Base-by-base conservation (phyloP, 1,139 yeast genomes). In the Candida freyschussii region DNA sequence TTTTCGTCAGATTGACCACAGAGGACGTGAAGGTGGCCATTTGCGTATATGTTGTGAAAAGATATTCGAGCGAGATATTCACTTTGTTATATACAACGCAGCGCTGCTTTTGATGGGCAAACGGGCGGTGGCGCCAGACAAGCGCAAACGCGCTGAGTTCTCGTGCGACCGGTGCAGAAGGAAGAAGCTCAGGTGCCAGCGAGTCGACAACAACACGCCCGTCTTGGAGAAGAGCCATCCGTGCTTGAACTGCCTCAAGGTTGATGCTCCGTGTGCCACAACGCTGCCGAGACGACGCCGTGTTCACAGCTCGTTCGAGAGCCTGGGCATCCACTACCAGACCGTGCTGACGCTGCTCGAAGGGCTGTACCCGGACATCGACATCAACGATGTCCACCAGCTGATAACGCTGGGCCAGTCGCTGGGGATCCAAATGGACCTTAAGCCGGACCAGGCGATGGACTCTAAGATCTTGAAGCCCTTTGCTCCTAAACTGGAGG, bases 1-100 rank as follows among this genome's bases (percentile, higher is more conserved):
- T 82, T 55, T 82, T 82, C 36, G 77, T 65, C 35, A 83, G 62
- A 47, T 78, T 78, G 26, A 80, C 59, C 17, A 69, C 56, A 1
- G 83, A 75, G 3, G 82, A 76, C 4, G 41, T 33, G 13, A 43
- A 34, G 5, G 50, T 29, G 10, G 53, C 52, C 50, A 47, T 47
- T 24, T 11, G 6, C n/a, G n/a, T n/a, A n/a, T n/a, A n/a, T n/a
- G n/a, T n/a, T n/a, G n/a, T n/a, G n/a, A n/a, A n/a, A n/a, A n/a
- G n/a, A n/a, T n/a, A n/a, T n/a, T n/a, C n/a, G n/a, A n/a, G n/a
- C n/a, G n/a, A n/a, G n/a, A n/a, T n/a, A n/a, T n/a, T n/a, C n/a
- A n/a, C n/a, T n/a, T n/a, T n/a, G n/a, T n/a, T n/a, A n/a, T n/a
- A n/a, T n/a, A n/a, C n/a, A n/a, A n/a, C n/a, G n/a, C n/a, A n/a